Conservation (phyloP, 768 basidiomycete genomes). For the Podaxis sp. region DNA sequence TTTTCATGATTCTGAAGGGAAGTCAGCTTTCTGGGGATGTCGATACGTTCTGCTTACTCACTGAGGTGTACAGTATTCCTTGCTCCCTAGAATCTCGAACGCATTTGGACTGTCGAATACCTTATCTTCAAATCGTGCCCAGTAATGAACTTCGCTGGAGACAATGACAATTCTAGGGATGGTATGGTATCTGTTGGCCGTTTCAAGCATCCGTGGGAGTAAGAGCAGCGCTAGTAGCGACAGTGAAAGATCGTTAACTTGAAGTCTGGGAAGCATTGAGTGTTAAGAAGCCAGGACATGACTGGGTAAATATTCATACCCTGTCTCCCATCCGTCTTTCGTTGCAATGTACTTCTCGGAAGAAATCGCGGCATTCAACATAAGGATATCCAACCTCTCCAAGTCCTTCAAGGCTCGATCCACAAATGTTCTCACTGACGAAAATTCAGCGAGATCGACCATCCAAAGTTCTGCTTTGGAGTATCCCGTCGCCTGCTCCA, state of each 20-base stretch:
- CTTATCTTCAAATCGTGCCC: conserved; percentile 20
- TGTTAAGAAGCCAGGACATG: too few species aligned
- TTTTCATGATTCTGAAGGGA: background rate
- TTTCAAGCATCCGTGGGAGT: conserved; percentile 36
- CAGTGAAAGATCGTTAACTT: conserved; percentile 42
- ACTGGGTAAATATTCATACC: conserved; percentile 24
- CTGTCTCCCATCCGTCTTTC: conserved; percentile 45
- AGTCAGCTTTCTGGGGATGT: background rate
- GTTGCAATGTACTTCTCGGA: conserved; percentile 18
- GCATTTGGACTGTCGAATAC: conserved; percentile 23
- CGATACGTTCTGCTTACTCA: background rate
- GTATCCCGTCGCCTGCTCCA: conserved; percentile 30
- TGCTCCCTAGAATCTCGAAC: conserved; percentile 26
- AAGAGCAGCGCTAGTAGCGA: conserved; percentile 37
- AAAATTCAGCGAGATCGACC: conserved; percentile 36
- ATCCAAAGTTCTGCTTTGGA: conserved; percentile 33
- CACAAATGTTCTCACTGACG: conserved; percentile 34
- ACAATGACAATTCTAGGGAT: conserved; percentile 36
- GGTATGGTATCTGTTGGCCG: conserved; percentile 25
- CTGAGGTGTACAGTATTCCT: conserved; percentile 24
- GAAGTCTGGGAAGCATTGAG: conserved; percentile 29
- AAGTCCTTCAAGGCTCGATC: conserved; percentile 30
- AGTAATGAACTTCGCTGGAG: conserved; percentile 38
- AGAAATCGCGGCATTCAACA: conserved; percentile 41
- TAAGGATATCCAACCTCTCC: conserved; percentile 39